Percentiles rank a stretch among this genome's conserved stretches.
These are phyloP conservation scores for Nepenthes mirabilis DNA, from an alignment of 148 eudicot species.

Conservation along the genomic window DNA sequence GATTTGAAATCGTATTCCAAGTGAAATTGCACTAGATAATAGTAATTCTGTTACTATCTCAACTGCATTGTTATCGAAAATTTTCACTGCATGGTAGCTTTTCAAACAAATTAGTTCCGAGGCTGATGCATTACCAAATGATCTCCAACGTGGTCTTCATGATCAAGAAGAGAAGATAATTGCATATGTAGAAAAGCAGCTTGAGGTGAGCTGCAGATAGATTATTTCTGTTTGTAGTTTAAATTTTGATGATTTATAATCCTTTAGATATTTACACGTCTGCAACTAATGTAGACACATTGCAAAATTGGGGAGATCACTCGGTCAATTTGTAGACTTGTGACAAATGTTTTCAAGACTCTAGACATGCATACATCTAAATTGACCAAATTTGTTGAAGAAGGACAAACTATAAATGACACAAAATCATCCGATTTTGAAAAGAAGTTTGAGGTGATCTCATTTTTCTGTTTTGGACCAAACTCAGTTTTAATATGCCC, in stretches of 20 bases:
- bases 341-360: conserved; percentile 56
- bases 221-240: neutral
- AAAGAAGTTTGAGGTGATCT: conserved; percentile 76
- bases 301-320: conserved; percentile 65
- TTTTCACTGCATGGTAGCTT: conserved; percentile 25
- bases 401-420: conserved; percentile 61
- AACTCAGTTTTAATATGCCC: conserved; percentile 1
- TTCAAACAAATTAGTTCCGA: conserved; percentile 68
- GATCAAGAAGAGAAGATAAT: conserved; percentile 66
- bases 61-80: neutral
- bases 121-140: conserved; percentile 67
- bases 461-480: conserved; percentile 1
- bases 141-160: conserved; percentile 66
- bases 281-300: conserved; percentile 52
- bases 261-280: neutral
- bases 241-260: neutral
- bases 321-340: conserved; percentile 67
- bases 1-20: neutral
- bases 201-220: conserved; percentile 37
- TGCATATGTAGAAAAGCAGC: conserved; percentile 63
- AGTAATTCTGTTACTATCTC: neutral
- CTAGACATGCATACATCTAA: conserved; percentile 71
- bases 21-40: neutral
- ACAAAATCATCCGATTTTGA: conserved; percentile 72
- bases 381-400: conserved; percentile 68